Evolutionary conservation across 2,329 filamentous ascomycete genomes (phyloP), one percentile per base, ranked within the genome.

Genomic region (Rhinocladiella similis): DNA sequence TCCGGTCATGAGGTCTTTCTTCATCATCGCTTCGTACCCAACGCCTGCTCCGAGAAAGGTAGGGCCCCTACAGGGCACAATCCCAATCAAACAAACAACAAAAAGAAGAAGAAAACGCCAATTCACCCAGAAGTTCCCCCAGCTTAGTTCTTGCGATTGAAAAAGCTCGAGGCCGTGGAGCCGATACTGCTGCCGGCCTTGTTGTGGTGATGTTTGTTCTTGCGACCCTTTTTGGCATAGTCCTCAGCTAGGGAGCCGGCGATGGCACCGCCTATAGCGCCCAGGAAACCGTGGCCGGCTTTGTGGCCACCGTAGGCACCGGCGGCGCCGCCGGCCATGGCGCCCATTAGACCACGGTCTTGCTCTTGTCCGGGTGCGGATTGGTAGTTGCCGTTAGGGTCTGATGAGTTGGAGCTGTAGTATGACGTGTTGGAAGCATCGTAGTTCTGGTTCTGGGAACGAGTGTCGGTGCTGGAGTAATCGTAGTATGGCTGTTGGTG

Each of bases 341-440:
- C 77, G 38, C 77, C 77, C 50, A 73, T 71, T 16, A 79, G 67
- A 58, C 77, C 77, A 63, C 76, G 75, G 54, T 79, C 76, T n/a
- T 54, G 47, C 29, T 46, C 43, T 29, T 46, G 43, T 20, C 22
- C 43, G 19, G 43, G 43, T n/a, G 43, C 20, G n/a, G 20, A n/a
- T 46, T 46, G 20, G 20, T 46, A 29, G 20, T 43, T 19, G 3
- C 9, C n/a, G 41, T 43, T 20, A 22, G 3, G 12, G 22, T 19
- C 13, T 5, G 20, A 41, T 3, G 4, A 6, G 38, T 19, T 41
- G 38, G 10, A 16, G 38, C 10, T 16, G 20, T 46, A 14, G 43
- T 46, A 18, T 14, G 19, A 18, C 13, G 42, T 4, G 25, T 16
- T n/a, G 43, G 20, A 25, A 27, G 43, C 25, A 16, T 27, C 19